phyloP scores from a whole-genome alignment of 176 grass and related monocot species.

The Musa beccarii region DNA sequence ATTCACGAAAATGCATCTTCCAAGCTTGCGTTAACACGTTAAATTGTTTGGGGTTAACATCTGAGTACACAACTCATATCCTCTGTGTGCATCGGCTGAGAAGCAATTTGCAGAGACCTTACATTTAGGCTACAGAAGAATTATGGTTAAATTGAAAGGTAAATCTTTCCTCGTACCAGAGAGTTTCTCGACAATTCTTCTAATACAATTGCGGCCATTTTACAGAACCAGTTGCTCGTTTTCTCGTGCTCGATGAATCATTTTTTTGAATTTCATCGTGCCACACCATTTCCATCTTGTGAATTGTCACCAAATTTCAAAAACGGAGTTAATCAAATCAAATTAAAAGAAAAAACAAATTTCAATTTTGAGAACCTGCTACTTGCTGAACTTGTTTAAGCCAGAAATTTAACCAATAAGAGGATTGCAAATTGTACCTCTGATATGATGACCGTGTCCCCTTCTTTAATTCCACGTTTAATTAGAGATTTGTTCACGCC shows the following conservation, averaged over 20 bases:
- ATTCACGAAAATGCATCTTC: neutral
- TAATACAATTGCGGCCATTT: slow-evolving; percentile 23
- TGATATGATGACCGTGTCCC: slow-evolving; percentile 64
- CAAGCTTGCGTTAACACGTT: neutral
- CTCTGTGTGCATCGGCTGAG: too few relatives aligned
- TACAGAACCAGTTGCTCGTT: slow-evolving; percentile 11
- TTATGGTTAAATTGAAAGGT: neutral
- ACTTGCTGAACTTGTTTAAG: neutral
- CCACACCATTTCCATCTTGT: slow-evolving; percentile 55
- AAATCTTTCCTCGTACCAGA: neutral
- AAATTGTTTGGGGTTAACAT: too few relatives aligned
- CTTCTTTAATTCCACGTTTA: slow-evolving; percentile 82
- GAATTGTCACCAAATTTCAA: neutral
- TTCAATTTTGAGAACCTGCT: neutral
- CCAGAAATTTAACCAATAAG: neutral
- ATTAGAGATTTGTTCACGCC: slow-evolving; percentile 73
- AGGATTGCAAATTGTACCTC: slow-evolving; percentile 42
- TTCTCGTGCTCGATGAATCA: slow-evolving; percentile 17
- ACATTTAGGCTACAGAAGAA: too few relatives aligned
- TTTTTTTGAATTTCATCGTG: slow-evolving; percentile 30
- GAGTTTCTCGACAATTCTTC: neutral
- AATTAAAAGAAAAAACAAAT: neutral
- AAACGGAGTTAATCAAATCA: neutral
- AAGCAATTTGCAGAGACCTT: too few relatives aligned
- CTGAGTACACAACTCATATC: too few relatives aligned